Base-by-base conservation (phyloP, 2,329 filamentous ascomycete genomes). In the Xylariaceae sp. region DNA sequence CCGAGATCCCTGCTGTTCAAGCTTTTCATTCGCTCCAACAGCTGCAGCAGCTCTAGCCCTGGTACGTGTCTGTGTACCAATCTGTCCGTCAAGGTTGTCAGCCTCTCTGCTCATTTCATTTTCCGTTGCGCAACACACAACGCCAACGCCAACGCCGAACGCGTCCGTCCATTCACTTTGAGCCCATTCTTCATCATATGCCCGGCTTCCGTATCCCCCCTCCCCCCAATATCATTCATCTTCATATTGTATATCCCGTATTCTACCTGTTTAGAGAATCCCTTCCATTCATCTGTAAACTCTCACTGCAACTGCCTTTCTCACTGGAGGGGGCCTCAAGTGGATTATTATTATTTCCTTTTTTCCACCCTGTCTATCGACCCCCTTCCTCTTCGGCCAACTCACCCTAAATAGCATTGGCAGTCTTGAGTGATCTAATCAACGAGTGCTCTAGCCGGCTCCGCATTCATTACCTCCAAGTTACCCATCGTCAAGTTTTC, bases 101-200 rank as follows among this genome's bases (percentile, higher is more conserved):
- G 43, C 46, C 54, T 48, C 50, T 39, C n/a, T 26, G 16, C 31
- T 36, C 47, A 31, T 46, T 58, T n/a, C n/a, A 36, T 36, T 11
- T 9, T 49, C 23, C 43, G 14, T 23, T 45, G 51, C 49, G 29
- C 41, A 47, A 46, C 46, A 60, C 57, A 36, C 33, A 40, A 40
- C 37, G n/a, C 37, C 37, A 58, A 58, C 55, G 47, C 47, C 59
- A 53, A 51, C 39, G 45, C 54, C 51, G 54, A 60, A 62, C 59
- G 59, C 59, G 59, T 62, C 59, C 51, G 44, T 47, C 49, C 49
- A 40, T 47, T 53, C 44, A 50, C 41, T 53, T n/a, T 49, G 46
- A 55, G 40, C 50, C 33, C 36, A 45, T 55, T 29, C 34, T 40
- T 16, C 31, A 50, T 29, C 34, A 12, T 16, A 26, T 14, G 6